Evolutionary conservation across 2,329 filamentous ascomycete genomes (phyloP).

Genomic region (Talaromyces amestolkiae): DNA sequence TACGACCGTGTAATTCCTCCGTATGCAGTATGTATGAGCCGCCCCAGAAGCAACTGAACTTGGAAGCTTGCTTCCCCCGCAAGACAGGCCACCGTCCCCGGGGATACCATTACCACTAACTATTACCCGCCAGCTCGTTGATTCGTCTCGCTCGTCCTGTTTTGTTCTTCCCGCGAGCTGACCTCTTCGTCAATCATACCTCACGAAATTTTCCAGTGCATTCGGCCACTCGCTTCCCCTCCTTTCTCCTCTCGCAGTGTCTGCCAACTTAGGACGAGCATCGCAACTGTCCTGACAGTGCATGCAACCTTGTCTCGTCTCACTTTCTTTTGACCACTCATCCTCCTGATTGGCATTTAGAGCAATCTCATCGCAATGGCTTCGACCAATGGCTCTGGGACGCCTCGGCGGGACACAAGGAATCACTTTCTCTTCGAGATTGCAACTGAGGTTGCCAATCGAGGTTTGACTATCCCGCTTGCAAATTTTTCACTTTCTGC

Average conservation of each 20-base stretch:
- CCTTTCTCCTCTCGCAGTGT: constrained; percentile 7
- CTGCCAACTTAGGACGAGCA: not conserved
- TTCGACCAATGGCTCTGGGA: constrained; percentile 69
- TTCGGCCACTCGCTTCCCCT: constrained; percentile 20
- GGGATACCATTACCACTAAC: constrained; percentile 7
- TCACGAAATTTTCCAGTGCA: not conserved
- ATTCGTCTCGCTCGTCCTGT: not conserved
- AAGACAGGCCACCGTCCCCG: constrained; percentile 10
- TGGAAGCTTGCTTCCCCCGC: constrained; percentile 9
- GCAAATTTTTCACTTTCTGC: not conserved
- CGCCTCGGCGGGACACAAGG: constrained; percentile 69
- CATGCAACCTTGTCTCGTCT: constrained; percentile 5
- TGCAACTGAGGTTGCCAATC: constrained; percentile 94
- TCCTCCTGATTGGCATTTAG: not conserved
- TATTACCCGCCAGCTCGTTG: not conserved
- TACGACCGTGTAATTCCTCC: not conserved
- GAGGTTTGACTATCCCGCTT: constrained; percentile 57
- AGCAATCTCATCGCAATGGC: constrained; percentile 53
- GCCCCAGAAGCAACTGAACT: not conserved
- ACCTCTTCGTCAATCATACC: not conserved
- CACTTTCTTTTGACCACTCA: constrained; percentile 1
- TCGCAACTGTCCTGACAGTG: not conserved
- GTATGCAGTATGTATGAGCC: not conserved
- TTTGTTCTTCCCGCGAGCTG: not conserved
- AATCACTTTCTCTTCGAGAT: constrained; percentile 96